These are phyloP conservation scores for Vitis hybrid DNA, from an alignment of 177 flowering plant species.

Conservation along the genomic window DNA sequence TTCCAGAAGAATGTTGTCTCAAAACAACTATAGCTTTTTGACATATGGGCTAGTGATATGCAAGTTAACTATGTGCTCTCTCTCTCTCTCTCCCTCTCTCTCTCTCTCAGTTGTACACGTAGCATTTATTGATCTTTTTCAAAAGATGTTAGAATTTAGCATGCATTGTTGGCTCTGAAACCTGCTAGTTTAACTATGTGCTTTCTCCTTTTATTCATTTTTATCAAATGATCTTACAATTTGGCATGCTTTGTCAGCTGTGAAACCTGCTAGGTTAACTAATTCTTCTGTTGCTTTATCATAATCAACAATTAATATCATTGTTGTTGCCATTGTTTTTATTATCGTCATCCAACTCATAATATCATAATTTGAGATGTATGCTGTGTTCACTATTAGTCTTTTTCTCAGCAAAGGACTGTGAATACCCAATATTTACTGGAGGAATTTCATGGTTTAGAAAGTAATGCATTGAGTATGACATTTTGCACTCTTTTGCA, in stretches of 20 bases:
- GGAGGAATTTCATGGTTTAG: not conserved
- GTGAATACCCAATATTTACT: not conserved
- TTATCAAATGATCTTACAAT: not conserved
- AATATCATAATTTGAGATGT: not conserved
- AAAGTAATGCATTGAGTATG: not conserved
- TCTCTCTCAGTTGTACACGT: not conserved
- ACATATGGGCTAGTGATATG: not conserved
- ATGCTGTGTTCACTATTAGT: not conserved
- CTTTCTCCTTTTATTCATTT: too few relatives aligned
- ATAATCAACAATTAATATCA: too few relatives aligned
- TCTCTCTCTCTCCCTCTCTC: not conserved
- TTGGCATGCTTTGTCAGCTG: not conserved
- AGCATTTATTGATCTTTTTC: too few relatives aligned
- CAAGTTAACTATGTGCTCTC: not conserved
- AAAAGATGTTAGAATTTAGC: too few relatives aligned
- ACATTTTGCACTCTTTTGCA: slow-evolving; percentile 22
- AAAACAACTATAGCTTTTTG: not conserved
- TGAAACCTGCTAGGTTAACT: not conserved
- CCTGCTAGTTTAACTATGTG: too few relatives aligned
- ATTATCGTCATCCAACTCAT: not conserved
- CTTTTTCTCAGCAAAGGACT: not conserved
- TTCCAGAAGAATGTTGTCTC: not conserved
- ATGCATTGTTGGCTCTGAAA: too few relatives aligned
- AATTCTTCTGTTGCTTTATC: not conserved
- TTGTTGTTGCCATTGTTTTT: not conserved